phyloP scores from a whole-genome alignment of 768 basidiomycete species.

The Suillus placidus region DNA sequence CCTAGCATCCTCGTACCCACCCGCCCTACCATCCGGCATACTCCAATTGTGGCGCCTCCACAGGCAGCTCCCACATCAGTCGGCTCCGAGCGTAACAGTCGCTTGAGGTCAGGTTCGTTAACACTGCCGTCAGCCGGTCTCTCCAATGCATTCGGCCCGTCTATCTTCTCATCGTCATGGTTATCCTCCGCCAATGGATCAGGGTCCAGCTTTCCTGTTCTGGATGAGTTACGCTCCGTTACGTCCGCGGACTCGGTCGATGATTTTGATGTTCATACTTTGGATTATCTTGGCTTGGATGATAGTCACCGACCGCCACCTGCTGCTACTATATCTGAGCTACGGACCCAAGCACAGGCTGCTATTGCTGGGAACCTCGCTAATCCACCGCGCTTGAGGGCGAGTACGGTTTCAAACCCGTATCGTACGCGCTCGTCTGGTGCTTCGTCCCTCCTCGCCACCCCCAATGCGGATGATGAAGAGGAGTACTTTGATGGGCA shows the following conservation, averaged over 20 bases:
- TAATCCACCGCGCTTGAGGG: constrained; percentile 79
- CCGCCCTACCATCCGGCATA: constrained; percentile 74
- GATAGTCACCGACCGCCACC: constrained; percentile 75
- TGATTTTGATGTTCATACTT: constrained; percentile 89
- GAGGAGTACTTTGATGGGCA: constrained; percentile 75
- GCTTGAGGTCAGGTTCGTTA: constrained; percentile 90
- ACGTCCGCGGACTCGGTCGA: constrained; percentile 81
- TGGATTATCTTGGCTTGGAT: constrained; percentile 96
- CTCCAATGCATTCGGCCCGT: constrained; percentile 83
- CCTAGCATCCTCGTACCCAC: constrained; percentile 48
- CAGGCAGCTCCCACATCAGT: constrained; percentile 39
- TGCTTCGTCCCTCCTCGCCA: constrained; percentile 61
- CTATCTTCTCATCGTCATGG: constrained; percentile 92
- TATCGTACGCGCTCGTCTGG: constrained; percentile 70
- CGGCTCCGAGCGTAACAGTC: constrained; percentile 68
- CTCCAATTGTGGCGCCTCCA: constrained; percentile 58
- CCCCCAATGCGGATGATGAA: constrained; percentile 68
- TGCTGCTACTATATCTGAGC: constrained; percentile 85
- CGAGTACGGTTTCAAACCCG: constrained; percentile 93
- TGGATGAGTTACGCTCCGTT: constrained; percentile 83
- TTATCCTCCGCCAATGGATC: constrained; percentile 62
- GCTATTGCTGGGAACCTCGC: constrained; percentile 85
- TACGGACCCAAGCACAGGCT: constrained; percentile 87
- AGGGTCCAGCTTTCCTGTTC: constrained; percentile 59
- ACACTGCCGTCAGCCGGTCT: constrained; percentile 80